These are phyloP conservation scores for Trametes villosa DNA, from an alignment of 768 basidiomycete genomes.

Conservation along the genomic window DNA sequence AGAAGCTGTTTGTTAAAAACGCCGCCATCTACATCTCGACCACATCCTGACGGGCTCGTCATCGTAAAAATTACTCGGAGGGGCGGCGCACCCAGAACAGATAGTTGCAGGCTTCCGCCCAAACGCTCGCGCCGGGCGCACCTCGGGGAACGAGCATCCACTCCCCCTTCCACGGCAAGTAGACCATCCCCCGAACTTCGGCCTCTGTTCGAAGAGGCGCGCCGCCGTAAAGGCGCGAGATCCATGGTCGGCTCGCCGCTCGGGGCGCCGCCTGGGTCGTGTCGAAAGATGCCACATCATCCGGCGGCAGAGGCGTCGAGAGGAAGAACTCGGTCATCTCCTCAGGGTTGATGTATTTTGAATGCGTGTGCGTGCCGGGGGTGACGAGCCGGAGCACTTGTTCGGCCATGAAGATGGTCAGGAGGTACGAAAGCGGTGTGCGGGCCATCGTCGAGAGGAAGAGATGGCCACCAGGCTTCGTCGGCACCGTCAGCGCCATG, in stretches of 20 bases:
- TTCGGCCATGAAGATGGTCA: constrained; percentile 83
- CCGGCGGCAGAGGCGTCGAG: constrained; percentile 22
- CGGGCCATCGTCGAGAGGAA: constrained; percentile 96
- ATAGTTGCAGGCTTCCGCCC: constrained; percentile 69
- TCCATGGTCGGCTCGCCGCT: constrained; percentile 51
- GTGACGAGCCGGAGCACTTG: constrained; percentile 78
- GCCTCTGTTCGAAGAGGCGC: constrained; percentile 67
- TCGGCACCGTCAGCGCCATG: neutral
- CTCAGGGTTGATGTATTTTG: constrained; percentile 85
- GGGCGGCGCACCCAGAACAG: constrained; percentile 89
- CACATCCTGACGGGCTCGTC: neutral
- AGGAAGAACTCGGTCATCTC: constrained; percentile 88
- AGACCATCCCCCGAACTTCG: constrained; percentile 79
- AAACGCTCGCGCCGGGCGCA: constrained; percentile 39
- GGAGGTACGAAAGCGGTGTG: constrained; percentile 69
- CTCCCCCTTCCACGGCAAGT: constrained; percentile 67
- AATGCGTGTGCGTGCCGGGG: constrained; percentile 88
- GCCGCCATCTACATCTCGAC: neutral
- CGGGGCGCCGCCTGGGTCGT: neutral
- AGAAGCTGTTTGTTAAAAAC: too few species aligned
- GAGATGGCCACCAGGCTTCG: constrained; percentile 91
- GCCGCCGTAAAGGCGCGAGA: constrained; percentile 53
- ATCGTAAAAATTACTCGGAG: constrained; percentile 7
- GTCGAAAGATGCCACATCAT: constrained; percentile 15
- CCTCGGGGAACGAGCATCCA: constrained; percentile 73